Percentiles rank a stretch among this genome's conserved stretches.
Evolutionary conservation across 305 asterid species (phyloP).

Genomic region (Stenogyne calaminthoides): DNA sequence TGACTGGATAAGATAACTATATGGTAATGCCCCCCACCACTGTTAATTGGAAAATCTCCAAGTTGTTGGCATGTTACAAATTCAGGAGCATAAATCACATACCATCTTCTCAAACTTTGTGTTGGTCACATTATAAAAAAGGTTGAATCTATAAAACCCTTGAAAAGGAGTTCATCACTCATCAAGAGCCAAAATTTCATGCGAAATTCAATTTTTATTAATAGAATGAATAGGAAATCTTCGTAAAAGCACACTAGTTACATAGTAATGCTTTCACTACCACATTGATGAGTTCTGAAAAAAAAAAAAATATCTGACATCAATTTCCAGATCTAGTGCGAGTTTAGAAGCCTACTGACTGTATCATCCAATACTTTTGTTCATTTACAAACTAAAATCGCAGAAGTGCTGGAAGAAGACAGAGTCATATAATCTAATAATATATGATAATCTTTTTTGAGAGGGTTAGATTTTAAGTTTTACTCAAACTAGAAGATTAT

Average conservation of each 20-base stretch:
- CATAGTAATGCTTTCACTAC: not conserved
- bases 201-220: not conserved
- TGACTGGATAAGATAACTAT: not conserved
- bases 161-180: not conserved
- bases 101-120: constrained; percentile 1
- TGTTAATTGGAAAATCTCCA: not conserved
- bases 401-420: not conserved
- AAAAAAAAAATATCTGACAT: too few species aligned
- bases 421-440: not conserved
- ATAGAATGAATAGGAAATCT: not conserved
- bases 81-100: constrained; percentile 1
- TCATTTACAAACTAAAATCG: not conserved
- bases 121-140: not conserved
- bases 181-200: not conserved
- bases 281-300: not conserved
- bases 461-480: not conserved
- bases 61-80: not conserved
- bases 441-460: not conserved
- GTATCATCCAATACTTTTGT: not conserved
- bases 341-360: not conserved
- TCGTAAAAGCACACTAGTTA: not conserved
- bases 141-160: not conserved
- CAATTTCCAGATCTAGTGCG: not conserved
- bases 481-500: not conserved
- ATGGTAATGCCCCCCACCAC: not conserved